phyloP scores from a whole-genome alignment of 2,329 filamentous ascomycete species.

The Fusarium sp. region DNA sequence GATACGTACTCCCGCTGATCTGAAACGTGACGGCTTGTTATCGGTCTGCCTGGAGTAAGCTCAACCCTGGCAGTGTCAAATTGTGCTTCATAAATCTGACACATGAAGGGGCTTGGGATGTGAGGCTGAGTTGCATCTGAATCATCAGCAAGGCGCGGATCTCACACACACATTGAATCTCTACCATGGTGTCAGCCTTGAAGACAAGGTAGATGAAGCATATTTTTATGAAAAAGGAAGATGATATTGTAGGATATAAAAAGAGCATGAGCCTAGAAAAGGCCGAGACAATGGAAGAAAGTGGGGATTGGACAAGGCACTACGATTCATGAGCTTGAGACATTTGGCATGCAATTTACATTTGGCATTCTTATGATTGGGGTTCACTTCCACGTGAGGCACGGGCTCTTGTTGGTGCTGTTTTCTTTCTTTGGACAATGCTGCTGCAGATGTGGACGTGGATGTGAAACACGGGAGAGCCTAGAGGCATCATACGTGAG shows the following conservation, averaged over 20 bases:
- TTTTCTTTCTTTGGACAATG: not conserved
- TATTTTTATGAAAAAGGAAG: not conserved
- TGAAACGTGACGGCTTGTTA: conserved; percentile 26
- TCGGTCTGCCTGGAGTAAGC: conserved; percentile 11
- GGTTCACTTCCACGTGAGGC: not conserved
- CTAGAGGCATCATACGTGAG: not conserved
- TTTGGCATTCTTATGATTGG: not conserved
- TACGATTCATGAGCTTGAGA: conserved; percentile 28
- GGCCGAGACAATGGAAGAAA: not conserved
- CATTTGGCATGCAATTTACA: not conserved
- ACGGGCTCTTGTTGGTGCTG: not conserved
- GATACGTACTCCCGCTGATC: not conserved
- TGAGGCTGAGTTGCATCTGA: conserved; percentile 11
- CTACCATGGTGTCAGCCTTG: not conserved
- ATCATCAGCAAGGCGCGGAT: conserved; percentile 10
- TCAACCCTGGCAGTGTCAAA: conserved; percentile 13
- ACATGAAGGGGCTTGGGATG: conserved; percentile 17
- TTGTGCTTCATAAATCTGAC: conserved; percentile 30
- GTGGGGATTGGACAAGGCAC: conserved; percentile 14
- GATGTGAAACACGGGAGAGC: conserved; percentile 2
- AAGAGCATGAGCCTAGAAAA: not conserved
- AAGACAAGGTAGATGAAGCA: not conserved
- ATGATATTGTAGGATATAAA: conserved; percentile 1
- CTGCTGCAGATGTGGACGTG: not conserved
- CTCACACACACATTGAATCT: conserved; percentile 17